These are phyloP conservation scores for Tubosaeta sp. DNA, from an alignment of 768 basidiomycete genomes.

Conservation along the genomic window DNA sequence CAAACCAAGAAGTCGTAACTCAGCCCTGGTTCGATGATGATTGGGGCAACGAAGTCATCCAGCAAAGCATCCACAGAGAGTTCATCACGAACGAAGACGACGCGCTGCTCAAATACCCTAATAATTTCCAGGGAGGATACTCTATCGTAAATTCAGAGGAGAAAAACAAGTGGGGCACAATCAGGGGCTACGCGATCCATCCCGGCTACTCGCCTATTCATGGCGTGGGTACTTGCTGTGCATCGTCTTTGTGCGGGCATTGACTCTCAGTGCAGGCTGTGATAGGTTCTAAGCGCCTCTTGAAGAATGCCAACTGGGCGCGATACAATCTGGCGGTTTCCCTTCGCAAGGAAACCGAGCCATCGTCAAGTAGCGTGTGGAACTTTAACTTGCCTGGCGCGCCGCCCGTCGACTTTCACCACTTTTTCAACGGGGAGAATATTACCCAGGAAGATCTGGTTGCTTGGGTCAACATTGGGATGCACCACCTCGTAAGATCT, in stretches of 20 bases:
- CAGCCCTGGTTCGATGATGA: slow-evolving; percentile 57
- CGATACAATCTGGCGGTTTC: slow-evolving; percentile 59
- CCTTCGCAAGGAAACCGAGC: slow-evolving; percentile 58
- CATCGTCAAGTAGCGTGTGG: slow-evolving; percentile 54
- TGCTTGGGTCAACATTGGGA: slow-evolving; percentile 63
- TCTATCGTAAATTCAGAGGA: slow-evolving; percentile 52
- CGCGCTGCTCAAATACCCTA: slow-evolving; percentile 46
- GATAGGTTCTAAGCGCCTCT: slow-evolving; percentile 54
- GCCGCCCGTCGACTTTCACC: slow-evolving; percentile 55
- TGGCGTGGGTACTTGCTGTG: slow-evolving; percentile 30
- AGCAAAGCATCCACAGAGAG: slow-evolving; percentile 47
- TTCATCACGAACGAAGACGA: slow-evolving; percentile 51
- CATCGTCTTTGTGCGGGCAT: background rate
- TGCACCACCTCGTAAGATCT: slow-evolving; percentile 52
- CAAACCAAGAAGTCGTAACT: slow-evolving; percentile 44
- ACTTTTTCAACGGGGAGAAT: slow-evolving; percentile 61
- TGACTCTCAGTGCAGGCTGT: slow-evolving; percentile 38
- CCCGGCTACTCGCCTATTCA: slow-evolving; percentile 54
- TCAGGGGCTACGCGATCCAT: slow-evolving; percentile 59
- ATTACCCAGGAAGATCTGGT: slow-evolving; percentile 64
- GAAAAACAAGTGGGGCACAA: slow-evolving; percentile 53
- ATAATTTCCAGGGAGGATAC: slow-evolving; percentile 55
- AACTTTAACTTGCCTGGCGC: slow-evolving; percentile 57
- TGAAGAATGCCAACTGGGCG: slow-evolving; percentile 65
- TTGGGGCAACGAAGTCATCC: slow-evolving; percentile 53